phyloP scores from a whole-genome alignment of 331 rosid genomes.

The Phaseolus coccineus region DNA sequence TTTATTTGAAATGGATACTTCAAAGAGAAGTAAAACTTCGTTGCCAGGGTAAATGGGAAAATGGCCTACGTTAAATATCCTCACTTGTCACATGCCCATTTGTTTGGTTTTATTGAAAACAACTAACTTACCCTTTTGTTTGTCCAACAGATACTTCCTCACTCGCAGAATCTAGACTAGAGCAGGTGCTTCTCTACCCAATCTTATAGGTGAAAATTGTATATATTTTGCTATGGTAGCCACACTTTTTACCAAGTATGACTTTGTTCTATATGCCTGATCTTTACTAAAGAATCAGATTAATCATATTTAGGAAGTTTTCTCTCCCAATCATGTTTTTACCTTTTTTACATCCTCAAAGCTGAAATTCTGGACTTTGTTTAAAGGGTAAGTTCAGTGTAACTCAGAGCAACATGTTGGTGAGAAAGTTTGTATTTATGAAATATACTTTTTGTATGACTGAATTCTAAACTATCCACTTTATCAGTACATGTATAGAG shows the following conservation, averaged over 20 bases:
- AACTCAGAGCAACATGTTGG: too few relatives aligned
- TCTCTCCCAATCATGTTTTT: too few relatives aligned
- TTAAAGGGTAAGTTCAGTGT: too few relatives aligned
- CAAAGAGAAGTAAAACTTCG: conserved; percentile 24
- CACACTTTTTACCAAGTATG: not conserved
- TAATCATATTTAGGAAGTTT: too few relatives aligned
- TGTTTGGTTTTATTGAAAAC: conserved; percentile 22
- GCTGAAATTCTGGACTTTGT: too few relatives aligned
- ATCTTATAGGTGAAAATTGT: not conserved
- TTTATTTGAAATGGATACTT: not conserved
- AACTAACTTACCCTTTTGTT: not conserved
- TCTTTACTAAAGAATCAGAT: too few relatives aligned
- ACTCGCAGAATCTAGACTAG: not conserved
- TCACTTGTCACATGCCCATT: not conserved
- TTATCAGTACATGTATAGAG: not conserved
- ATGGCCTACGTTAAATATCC: not conserved
- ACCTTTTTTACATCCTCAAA: too few relatives aligned
- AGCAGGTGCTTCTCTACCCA: not conserved
- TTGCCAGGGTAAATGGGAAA: conserved; percentile 13
- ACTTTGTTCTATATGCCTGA: too few relatives aligned
- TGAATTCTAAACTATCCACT: too few relatives aligned
- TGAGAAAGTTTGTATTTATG: too few relatives aligned
- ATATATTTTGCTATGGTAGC: not conserved
- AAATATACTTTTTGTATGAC: too few relatives aligned
- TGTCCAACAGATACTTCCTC: not conserved